Conservation (phyloP, 2,329 filamentous ascomycete genomes). For the Ophiostoma novo-ulmi region DNA sequence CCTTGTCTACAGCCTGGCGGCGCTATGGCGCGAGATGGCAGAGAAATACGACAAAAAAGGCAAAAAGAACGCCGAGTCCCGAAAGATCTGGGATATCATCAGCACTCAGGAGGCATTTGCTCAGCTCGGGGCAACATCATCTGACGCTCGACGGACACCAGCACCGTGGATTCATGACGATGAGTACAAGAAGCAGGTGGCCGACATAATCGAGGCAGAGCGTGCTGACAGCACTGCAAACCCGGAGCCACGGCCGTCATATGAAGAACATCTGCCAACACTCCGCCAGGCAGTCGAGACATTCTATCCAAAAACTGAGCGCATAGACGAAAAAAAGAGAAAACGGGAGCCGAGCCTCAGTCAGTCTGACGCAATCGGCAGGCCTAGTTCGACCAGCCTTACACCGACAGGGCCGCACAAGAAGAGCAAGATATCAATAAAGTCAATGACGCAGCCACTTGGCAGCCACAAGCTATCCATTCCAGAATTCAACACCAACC, state of each 20-base stretch:
- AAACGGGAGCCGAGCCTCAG: not conserved
- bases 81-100: constrained; percentile 57
- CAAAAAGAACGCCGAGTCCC: constrained; percentile 67
- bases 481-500: constrained; percentile 23
- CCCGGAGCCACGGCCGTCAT: not conserved
- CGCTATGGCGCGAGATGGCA: constrained; percentile 58
- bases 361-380: not conserved
- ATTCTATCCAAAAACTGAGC: constrained; percentile 56
- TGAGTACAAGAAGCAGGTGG: constrained; percentile 65
- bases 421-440: not conserved
- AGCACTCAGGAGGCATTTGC: constrained; percentile 77
- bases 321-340: constrained; percentile 18
- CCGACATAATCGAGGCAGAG: constrained; percentile 49
- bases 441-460: not conserved
- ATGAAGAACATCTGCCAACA: constrained; percentile 62
- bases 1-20: constrained; percentile 86
- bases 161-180: constrained; percentile 89
- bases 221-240: constrained; percentile 34
- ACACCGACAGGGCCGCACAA: not conserved
- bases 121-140: constrained; percentile 82
- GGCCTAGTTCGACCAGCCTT: not conserved
- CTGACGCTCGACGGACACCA: constrained; percentile 65
- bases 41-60: constrained; percentile 58
- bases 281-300: constrained; percentile 80
- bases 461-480: not conserved